Base-by-base conservation (phyloP, 1,139 yeast genomes). In the Blastobotrys raffinosifermentans region DNA sequence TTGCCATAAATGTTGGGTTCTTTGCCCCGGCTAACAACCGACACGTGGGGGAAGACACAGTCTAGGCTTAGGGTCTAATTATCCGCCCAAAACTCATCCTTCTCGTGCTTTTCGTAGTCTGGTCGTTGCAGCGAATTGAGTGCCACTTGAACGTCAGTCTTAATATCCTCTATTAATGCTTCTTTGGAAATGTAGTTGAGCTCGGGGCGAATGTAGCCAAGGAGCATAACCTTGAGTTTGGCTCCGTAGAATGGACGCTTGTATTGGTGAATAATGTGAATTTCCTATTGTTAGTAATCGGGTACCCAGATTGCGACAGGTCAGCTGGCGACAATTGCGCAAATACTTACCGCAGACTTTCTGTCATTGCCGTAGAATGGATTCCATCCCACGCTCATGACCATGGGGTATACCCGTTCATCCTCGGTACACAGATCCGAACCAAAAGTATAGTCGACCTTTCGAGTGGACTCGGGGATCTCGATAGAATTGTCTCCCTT, bases 371-470 rank as follows among this genome's bases (percentile, higher is more conserved):
- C 73, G 61, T 80, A 93, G 60, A 81, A 91, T 13, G 98, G 98
- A 56, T 91, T 93, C 85, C 87, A 86, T 1, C 99, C 99, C 19
- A 93, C 73, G 14, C 95, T 85, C 85, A 89, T 81, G 15, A 89
- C 97, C 81, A 87, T 86, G 0, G 96, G 96, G 19, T 77, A 67
- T 1, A 69, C 70, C 10, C 61, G 61, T 11, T 61, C 62, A 14
- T 66, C 71, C 1, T 53, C 54, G 0, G 49, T 55, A 2, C 50
- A 41, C 29, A 86, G 59, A 14, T 60, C 53, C 7, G 63, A 51
- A 1, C 96, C 96, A 54, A 76, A 75, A 47, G 79, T 80, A 56
- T 41, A 65, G 60, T 26, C 83, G 72, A 44, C 73, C 55, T 38
- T 55, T 10, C 51, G 32, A 23, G 32, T 11, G 30, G 36, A 9